Evolutionary conservation across 2,329 filamentous ascomycete species (phyloP), one percentile per base, ranked within the genome.

Genomic region (Sporothrix sp.): DNA sequence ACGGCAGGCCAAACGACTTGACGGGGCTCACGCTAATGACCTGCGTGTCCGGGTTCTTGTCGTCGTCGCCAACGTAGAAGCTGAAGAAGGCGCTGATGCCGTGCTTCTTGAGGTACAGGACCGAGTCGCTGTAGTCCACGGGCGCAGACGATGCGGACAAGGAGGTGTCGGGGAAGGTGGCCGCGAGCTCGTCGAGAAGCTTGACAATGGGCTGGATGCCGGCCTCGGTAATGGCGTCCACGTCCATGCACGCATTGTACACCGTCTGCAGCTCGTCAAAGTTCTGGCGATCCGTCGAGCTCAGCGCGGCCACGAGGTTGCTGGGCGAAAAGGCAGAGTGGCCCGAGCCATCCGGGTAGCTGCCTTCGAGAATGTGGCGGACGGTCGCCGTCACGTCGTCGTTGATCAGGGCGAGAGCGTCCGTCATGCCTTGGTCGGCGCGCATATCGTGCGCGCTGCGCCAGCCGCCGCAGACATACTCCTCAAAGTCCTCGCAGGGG

Each of bases 401-500:
- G 18, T 66, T 67, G 76, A 85, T 80, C 53, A 79, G 71, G 2
- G 73, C 78, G 21, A 74, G 74, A 2, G 81, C 77, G 53, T 81
- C 83, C 30, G 73, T 73, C 57, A 74, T 72, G 30, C 76, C 73
- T 55, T 81, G 76, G 59, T 86, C 83, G 3, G 78, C 67, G 3
- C 82, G 75, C 52, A 86, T 73, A 58, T 85, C 81, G 65, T 85
- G 76, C 9, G 69, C 71, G 20, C 78, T 70, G 48, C 74, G 70
- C 76, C 82, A 87, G 10, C 82, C 82, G 50, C 79, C 81, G 58
- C 83, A 86, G 18, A 80, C 79, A 51, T 81, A 73, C 61, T 81
- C 70, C 53, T 85, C 79, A 53, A 87, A 87, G 59, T 85, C 66
- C n/a, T 71, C 74, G 58, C 84, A 87, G 1, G 84, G 77, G 60